Evolutionary conservation across 176 grass and related monocot species (phyloP), one percentile per base, ranked within the genome.

Genomic region (Oryza longistaminata): DNA sequence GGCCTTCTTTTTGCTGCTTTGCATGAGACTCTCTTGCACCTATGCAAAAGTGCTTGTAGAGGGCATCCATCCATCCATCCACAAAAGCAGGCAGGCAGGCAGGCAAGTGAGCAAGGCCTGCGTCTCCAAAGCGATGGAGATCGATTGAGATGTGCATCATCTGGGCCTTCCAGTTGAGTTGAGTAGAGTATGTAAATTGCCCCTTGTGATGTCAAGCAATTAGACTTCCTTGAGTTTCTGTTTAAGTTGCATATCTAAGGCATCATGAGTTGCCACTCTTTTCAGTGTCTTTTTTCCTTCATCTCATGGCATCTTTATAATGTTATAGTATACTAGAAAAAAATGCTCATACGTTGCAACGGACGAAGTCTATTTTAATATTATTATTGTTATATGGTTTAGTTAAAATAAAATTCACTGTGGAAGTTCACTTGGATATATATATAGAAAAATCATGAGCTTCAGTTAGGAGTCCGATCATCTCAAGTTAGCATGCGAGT

Each of bases 21-120:
- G 68, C 71, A 8, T n/a, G 24, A 67, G 58, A 26, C 91, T 96
- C 94, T 91, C 91, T 89, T 83, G 81, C 77, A 83, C 75, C 94
- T 66, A 96, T 96, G 94, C 86, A 89, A 76, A 85, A n/a, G 46
- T 8, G 75, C 3, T 24, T 37, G 82, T 27, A 58, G 74, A 67
- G 48, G 64, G 73, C 73, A 73, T 31, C 69, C 69, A 14, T 62
- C 55, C 55, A 22, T 49, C 46, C 46, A 15, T 53, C 58, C 53
- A 74, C 69, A 70, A 74, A 22, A 82, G 61, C 61, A 53, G 64
- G 29, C 12, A 17, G n/a, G n/a, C n/a, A n/a, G 31, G 12, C 82
- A 17, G 31, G 12, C 82, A 67, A 68, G 46, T 40, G 73, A 48
- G 46, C 81, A 67, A 66, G 40, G 12, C 79, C 13, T 31, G 25